Percentiles rank a stretch among this genome's conserved stretches.
Evolutionary conservation across 345 rosid species (phyloP).

Genomic region (Populus simonii): DNA sequence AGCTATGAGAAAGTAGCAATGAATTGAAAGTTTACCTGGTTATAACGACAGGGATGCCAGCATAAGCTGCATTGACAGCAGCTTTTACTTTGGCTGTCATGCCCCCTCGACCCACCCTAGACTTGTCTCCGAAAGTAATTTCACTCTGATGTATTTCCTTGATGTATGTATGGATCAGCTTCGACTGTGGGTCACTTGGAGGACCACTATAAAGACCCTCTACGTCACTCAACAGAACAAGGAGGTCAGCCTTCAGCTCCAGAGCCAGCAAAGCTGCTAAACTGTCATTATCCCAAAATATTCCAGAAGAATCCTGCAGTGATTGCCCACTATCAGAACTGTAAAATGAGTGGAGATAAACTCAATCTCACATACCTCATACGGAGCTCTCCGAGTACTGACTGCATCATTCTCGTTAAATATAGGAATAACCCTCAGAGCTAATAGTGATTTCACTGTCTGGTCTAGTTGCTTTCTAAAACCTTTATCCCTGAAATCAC

Average conservation of each 20-base stretch:
- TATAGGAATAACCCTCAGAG: conserved; percentile 76
- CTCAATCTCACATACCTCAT: conserved; percentile 55
- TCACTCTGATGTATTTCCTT: conserved; percentile 75
- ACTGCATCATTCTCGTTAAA: conserved; percentile 98
- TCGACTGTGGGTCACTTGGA: conserved; percentile 85
- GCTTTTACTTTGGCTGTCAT: conserved; percentile 99
- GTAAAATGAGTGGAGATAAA: background rate
- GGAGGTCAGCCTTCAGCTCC: conserved; percentile 94
- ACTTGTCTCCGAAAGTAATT: conserved; percentile 96
- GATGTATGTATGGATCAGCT: conserved; percentile 80
- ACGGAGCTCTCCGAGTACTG: conserved; percentile 97
- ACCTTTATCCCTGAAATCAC: conserved; percentile 70
- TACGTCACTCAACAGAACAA: conserved; percentile 89
- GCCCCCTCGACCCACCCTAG: conserved; percentile 98
- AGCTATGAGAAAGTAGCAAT: conserved; percentile 1
- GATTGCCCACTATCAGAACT: conserved; percentile 3
- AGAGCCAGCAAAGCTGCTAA: conserved; percentile 88
- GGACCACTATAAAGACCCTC: conserved; percentile 98
- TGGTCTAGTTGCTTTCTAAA: conserved; percentile 84
- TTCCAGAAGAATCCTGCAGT: conserved; percentile 93
- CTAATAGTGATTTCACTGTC: conserved; percentile 64
- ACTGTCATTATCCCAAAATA: conserved; percentile 99
- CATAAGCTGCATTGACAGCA: conserved; percentile 85
- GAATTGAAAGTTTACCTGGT: conserved; percentile 55
- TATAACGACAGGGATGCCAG: conserved; percentile 91